Percentiles rank a stretch among this genome's conserved stretches.
Evolutionary conservation across 352 stramenopile species (phyloP).

Genomic region (Pythium myriotylum): DNA sequence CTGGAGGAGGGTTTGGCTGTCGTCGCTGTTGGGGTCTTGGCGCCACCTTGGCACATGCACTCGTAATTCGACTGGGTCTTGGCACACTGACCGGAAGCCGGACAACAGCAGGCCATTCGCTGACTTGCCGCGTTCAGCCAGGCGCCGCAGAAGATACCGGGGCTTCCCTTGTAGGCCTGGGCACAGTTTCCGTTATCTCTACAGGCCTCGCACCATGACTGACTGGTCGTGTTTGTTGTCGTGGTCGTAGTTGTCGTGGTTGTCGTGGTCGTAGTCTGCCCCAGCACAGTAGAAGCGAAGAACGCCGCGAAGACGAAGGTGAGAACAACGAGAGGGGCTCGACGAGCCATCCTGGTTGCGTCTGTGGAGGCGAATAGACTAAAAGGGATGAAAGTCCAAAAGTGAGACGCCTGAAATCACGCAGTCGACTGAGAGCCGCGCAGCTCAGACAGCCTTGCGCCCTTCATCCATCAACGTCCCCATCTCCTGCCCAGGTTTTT

Average conservation of each 20-base stretch:
- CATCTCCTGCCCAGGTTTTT: too few relatives aligned
- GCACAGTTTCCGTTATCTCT: constrained; percentile 50
- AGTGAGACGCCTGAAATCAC: too few relatives aligned
- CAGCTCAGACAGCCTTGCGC: too few relatives aligned
- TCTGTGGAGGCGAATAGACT: too few relatives aligned
- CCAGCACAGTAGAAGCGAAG: not conserved
- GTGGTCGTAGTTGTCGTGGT: constrained; percentile 1
- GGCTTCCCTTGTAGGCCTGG: constrained; percentile 47
- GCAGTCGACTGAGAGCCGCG: too few relatives aligned
- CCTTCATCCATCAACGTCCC: too few relatives aligned
- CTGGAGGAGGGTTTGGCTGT: too few relatives aligned
- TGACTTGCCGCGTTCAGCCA: constrained; percentile 46
- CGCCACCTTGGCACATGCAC: constrained; percentile 13
- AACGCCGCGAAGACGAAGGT: not conserved
- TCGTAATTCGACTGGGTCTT: constrained; percentile 35
- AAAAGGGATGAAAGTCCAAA: too few relatives aligned
- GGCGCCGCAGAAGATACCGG: constrained; percentile 55
- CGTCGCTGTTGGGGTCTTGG: too few relatives aligned
- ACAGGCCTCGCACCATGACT: constrained; percentile 55
- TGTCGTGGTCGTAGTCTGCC: not conserved
- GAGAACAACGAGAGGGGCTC: too few relatives aligned
- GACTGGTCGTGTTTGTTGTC: too few relatives aligned
- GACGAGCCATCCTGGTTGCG: too few relatives aligned
- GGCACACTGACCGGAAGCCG: constrained; percentile 19
- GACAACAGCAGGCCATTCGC: constrained; percentile 56